Percentiles rank a stretch among this genome's conserved stretches.
phyloP scores from a whole-genome alignment of 1,284 basidiomycete genomes.

The Fomitiporia mediterranea region DNA sequence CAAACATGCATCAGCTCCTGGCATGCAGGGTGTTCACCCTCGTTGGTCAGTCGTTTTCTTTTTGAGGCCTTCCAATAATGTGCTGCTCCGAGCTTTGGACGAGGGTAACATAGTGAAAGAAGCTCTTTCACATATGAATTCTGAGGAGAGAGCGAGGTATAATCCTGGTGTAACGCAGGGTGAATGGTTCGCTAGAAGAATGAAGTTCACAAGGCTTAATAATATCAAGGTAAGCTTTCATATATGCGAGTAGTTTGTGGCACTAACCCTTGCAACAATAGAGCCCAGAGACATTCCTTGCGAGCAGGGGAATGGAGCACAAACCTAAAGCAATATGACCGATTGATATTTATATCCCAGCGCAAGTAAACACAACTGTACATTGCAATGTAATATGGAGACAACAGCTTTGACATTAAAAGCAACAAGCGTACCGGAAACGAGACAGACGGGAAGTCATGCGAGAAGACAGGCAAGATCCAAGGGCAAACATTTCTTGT shows the following conservation, averaged over 20 bases:
- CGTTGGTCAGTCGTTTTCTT: constrained; percentile 64
- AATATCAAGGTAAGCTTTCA: constrained; percentile 36
- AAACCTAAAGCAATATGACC: constrained; percentile 19
- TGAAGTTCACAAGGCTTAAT: constrained; percentile 41
- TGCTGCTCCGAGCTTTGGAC: constrained; percentile 44
- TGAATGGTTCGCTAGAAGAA: constrained; percentile 45
- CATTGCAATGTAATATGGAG: too few relatives aligned
- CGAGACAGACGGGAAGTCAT: too few relatives aligned
- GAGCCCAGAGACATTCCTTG: constrained; percentile 34
- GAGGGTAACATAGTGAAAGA: constrained; percentile 33
- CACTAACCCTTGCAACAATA: constrained; percentile 16
- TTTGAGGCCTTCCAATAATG: constrained; percentile 51
- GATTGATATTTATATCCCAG: too few relatives aligned
- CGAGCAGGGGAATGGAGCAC: constrained; percentile 35
- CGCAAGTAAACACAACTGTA: too few relatives aligned
- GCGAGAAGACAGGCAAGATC: too few relatives aligned
- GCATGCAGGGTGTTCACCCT: constrained; percentile 39
- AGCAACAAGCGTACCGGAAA: too few relatives aligned
- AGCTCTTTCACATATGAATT: neutral
- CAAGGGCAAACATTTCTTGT: too few relatives aligned
- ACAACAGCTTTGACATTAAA: too few relatives aligned
- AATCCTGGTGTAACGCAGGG: constrained; percentile 33
- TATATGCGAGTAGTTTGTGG: neutral
- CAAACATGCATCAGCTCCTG: constrained; percentile 52
- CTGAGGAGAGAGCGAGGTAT: constrained; percentile 11